Evolutionary conservation across 805 yeast species (phyloP).

Genomic region (Candida yuanshanica): DNA sequence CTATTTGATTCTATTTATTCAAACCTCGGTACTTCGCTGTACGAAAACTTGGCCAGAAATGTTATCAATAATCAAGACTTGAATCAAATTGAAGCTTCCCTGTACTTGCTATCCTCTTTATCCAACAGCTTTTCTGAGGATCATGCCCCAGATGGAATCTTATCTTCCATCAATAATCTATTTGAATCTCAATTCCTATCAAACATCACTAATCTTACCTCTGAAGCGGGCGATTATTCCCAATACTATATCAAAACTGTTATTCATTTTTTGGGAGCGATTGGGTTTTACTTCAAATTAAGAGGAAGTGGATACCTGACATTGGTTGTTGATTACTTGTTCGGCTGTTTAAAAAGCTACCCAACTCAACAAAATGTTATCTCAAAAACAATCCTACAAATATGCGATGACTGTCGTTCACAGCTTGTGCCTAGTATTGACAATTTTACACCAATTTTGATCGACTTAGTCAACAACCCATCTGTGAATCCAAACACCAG

Average conservation of each 20-base stretch:
- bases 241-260: conserved; percentile 38
- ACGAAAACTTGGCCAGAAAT: conserved; percentile 35
- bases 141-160: conserved; percentile 21
- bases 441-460: conserved; percentile 41
- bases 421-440: conserved; percentile 38
- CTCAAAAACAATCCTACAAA: conserved; percentile 52
- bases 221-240: neutral
- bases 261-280: conserved; percentile 51
- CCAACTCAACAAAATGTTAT: conserved; percentile 31
- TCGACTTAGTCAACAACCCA: conserved; percentile 39
- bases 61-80: conserved; percentile 25
- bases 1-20: conserved; percentile 68
- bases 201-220: conserved; percentile 16
- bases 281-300: conserved; percentile 53
- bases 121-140: conserved; percentile 41
- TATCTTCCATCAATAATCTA: conserved; percentile 19
- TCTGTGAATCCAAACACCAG: conserved; percentile 41
- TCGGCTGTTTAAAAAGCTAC: conserved; percentile 30
- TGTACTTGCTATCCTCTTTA: conserved; percentile 52
- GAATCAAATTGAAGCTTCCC: conserved; percentile 52
- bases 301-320: conserved; percentile 50
- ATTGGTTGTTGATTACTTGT: conserved; percentile 49
- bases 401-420: conserved; percentile 49
- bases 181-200: conserved; percentile 27
- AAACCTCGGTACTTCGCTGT: conserved; percentile 49